Evolutionary conservation across 805 yeast genomes (phyloP).

Genomic region (Lipomyces starkeyi): DNA sequence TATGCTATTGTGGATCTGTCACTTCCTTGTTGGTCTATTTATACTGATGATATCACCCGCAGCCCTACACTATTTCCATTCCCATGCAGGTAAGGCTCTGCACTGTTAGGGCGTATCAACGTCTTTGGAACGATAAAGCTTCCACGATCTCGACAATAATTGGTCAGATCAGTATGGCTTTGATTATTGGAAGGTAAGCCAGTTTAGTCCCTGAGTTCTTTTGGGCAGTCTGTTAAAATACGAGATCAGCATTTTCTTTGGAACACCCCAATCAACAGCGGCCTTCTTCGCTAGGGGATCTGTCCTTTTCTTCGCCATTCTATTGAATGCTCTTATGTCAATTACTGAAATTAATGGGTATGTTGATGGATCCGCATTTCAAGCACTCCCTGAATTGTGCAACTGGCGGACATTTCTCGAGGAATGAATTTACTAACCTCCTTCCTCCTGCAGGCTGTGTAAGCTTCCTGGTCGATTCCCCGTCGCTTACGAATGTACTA

Average conservation of each 20-base stretch:
- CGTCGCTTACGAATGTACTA: not conserved
- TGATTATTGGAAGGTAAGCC: slow-evolving; percentile 4
- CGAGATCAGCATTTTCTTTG: not conserved
- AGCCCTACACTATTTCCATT: slow-evolving; percentile 6
- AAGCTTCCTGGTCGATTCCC: not conserved
- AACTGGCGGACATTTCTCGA: not conserved
- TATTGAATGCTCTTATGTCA: slow-evolving; percentile 53
- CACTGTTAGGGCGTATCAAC: slow-evolving; percentile 2
- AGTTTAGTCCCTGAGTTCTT: not conserved
- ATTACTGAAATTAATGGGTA: slow-evolving; percentile 49
- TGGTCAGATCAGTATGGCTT: slow-evolving; percentile 4
- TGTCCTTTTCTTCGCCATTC: slow-evolving; percentile 53
- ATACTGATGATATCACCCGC: not conserved
- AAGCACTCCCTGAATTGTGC: not conserved
- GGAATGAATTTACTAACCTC: not conserved
- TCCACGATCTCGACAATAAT: not conserved
- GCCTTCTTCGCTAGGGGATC: slow-evolving; percentile 71
- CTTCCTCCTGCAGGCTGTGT: slow-evolving; percentile 1
- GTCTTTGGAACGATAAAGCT: slow-evolving; percentile 6
- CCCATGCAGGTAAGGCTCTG: slow-evolving; percentile 9
- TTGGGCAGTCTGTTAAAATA: not conserved
- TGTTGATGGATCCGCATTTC: slow-evolving; percentile 4
- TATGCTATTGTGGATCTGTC: not conserved
- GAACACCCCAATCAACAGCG: slow-evolving; percentile 44
- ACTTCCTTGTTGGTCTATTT: slow-evolving; percentile 2